These are phyloP conservation scores for Dryas octopetala DNA, from an alignment of 306 rosid genomes.

Conservation along the genomic window DNA sequence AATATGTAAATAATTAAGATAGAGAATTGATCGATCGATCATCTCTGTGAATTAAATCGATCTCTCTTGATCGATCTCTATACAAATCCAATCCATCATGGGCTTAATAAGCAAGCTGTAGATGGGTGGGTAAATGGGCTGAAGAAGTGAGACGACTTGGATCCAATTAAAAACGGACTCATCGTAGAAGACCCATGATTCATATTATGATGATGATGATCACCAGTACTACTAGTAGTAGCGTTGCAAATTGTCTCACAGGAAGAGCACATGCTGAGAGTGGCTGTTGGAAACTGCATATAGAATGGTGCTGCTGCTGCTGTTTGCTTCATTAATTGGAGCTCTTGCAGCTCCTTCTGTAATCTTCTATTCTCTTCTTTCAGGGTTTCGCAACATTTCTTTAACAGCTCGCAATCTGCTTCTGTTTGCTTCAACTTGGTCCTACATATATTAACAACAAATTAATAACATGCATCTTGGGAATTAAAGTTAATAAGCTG, in stretches of 20 bases:
- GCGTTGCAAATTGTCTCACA: slow-evolving; percentile 49
- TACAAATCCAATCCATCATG: neutral
- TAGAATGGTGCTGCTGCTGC: slow-evolving; percentile 35
- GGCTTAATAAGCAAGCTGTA: slow-evolving; percentile 47
- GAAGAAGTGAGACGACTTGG: slow-evolving; percentile 40
- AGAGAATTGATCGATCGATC: neutral
- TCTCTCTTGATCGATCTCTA: neutral
- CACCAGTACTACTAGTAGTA: neutral
- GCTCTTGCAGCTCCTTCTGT: slow-evolving; percentile 72
- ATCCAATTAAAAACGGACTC: slow-evolving; percentile 5
- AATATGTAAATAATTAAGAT: neutral
- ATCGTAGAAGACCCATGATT: neutral
- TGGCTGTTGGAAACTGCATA: slow-evolving; percentile 59
- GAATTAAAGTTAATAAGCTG: too few relatives aligned
- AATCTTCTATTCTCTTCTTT: slow-evolving; percentile 73
- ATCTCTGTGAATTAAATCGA: neutral
- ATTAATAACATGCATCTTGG: too few relatives aligned
- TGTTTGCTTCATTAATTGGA: slow-evolving; percentile 49
- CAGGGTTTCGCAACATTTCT: slow-evolving; percentile 62
- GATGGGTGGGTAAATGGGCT: slow-evolving; percentile 53
- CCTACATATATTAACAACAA: slow-evolving; percentile 28
- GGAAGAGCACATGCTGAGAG: slow-evolving; percentile 69
- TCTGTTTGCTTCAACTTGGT: slow-evolving; percentile 92
- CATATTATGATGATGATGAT: neutral
- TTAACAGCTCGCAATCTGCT: slow-evolving; percentile 62